A percentile compares a stretch with the other conserved stretches of the same genome.
Conservation (phyloP, 2,329 filamentous ascomycete species). For the Bertia moriformis region DNA sequence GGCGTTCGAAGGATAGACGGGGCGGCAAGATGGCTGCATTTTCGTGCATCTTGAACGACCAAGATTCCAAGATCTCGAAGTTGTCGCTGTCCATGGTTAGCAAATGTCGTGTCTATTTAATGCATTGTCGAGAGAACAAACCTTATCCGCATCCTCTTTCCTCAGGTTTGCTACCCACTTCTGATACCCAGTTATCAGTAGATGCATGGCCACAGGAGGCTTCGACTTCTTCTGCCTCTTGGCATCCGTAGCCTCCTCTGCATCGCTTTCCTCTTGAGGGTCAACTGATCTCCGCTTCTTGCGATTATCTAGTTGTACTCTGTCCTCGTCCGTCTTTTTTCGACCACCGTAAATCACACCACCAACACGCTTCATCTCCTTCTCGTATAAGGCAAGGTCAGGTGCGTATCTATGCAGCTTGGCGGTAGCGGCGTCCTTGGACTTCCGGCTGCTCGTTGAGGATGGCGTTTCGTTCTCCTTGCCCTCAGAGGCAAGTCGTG, state of each 20-base stretch:
- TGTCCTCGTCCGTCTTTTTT: conserved; percentile 45
- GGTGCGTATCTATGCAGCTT: conserved; percentile 63
- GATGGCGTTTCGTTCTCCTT: conserved; percentile 62
- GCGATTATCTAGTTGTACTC: conserved; percentile 32
- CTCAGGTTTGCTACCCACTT: conserved; percentile 63
- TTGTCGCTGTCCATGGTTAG: conserved; percentile 41
- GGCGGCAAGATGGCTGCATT: conserved; percentile 75
- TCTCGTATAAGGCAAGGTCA: conserved; percentile 82
- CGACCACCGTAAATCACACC: conserved; percentile 36
- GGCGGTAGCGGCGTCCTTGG: conserved; percentile 71
- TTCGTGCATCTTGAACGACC: conserved; percentile 60
- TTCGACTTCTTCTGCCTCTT: conserved; percentile 42
- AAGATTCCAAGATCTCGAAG: conserved; percentile 72
- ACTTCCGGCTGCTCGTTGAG: conserved; percentile 65
- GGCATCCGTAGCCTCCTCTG: conserved; percentile 28
- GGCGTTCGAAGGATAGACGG: conserved; percentile 76
- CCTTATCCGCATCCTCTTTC: conserved; percentile 68
- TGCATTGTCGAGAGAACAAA: conserved; percentile 24
- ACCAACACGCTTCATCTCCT: conserved; percentile 66
- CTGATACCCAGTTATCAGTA: conserved; percentile 72
- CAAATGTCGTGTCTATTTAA: conserved; percentile 3
- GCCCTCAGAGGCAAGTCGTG: conserved; percentile 55
- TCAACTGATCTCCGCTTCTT: conserved; percentile 21
- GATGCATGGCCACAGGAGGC: conserved; percentile 53
- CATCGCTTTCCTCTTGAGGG: conserved; percentile 12